Evolutionary conservation across 306 rosid genomes (phyloP).

Genomic region (Corylus heterophylla): DNA sequence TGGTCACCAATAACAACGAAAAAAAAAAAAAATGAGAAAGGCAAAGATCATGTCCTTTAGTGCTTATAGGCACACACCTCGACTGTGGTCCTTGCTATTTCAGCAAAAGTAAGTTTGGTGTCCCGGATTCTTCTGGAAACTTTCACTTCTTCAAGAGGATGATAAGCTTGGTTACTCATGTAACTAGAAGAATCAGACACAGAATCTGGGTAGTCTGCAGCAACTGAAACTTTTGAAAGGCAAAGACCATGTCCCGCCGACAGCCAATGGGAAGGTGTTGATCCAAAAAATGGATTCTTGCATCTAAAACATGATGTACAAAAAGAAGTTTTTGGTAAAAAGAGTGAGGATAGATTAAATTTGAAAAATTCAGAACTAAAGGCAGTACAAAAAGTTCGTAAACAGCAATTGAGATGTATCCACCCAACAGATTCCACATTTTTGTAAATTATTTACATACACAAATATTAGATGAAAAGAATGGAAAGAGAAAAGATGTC

Average conservation of each 20-base stretch:
- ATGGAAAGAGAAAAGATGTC: slow-evolving; percentile 11
- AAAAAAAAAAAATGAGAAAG: too few relatives aligned
- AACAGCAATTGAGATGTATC: slow-evolving; percentile 4
- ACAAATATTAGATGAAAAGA: slow-evolving; percentile 23
- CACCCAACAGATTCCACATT: slow-evolving; percentile 7
- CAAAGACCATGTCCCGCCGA: slow-evolving; percentile 61
- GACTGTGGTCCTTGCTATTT: slow-evolving; percentile 75
- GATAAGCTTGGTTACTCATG: slow-evolving; percentile 59
- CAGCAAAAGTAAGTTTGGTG: slow-evolving; percentile 74
- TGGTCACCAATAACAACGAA: too few relatives aligned
- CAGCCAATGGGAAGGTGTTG: slow-evolving; percentile 58
- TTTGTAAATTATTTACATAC: slow-evolving; percentile 13
- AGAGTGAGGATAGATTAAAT: slow-evolving; percentile 4
- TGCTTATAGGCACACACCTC: slow-evolving; percentile 57
- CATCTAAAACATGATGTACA: slow-evolving; percentile 37
- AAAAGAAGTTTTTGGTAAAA: slow-evolving; percentile 24
- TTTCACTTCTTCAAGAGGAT: slow-evolving; percentile 91
- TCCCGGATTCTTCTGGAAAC: slow-evolving; percentile 46
- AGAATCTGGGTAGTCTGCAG: slow-evolving; percentile 91
- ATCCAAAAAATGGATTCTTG: slow-evolving; percentile 61
- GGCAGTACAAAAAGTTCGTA: slow-evolving; percentile 8
- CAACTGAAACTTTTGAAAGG: slow-evolving; percentile 78
- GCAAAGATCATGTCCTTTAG: not conserved
- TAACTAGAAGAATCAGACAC: slow-evolving; percentile 77
- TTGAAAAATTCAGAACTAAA: slow-evolving; percentile 1